These are phyloP conservation scores for Hymenoscyphus occultus DNA, from an alignment of 2,329 filamentous ascomycete species.

Conservation along the genomic window DNA sequence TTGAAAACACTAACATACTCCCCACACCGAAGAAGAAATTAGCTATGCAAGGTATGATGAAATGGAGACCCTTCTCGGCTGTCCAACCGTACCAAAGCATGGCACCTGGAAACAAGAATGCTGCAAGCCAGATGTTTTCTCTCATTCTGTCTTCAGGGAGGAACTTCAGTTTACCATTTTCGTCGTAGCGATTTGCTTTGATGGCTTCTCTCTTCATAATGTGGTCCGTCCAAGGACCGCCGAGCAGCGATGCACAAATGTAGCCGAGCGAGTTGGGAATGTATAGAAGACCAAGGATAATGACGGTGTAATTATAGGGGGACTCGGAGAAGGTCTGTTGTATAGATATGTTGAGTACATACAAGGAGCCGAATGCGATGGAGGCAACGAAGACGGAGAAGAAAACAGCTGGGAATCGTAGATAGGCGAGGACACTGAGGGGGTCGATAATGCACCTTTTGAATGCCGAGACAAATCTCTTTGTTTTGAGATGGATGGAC, in stretches of 20 bases:
- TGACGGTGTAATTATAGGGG: slow-evolving; percentile 66
- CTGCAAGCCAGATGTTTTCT: slow-evolving; percentile 77
- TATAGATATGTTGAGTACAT: slow-evolving; percentile 74
- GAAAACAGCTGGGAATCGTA: slow-evolving; percentile 71
- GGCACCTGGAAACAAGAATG: slow-evolving; percentile 65
- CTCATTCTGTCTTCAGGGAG: slow-evolving; percentile 78
- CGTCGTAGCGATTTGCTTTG: slow-evolving; percentile 67
- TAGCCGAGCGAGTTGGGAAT: slow-evolving; percentile 75
- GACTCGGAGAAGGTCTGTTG: slow-evolving; percentile 63
- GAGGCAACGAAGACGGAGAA: slow-evolving; percentile 72
- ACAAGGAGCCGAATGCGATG: slow-evolving; percentile 72
- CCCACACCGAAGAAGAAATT: slow-evolving; percentile 52
- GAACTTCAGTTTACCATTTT: slow-evolving; percentile 62
- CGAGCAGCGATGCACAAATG: slow-evolving; percentile 62
- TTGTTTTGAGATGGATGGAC: slow-evolving; percentile 57
- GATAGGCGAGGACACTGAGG: slow-evolving; percentile 64
- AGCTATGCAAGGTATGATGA: slow-evolving; percentile 10
- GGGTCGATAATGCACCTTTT: slow-evolving; percentile 69
- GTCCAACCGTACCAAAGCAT: slow-evolving; percentile 79
- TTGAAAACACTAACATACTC: slow-evolving; percentile 61
- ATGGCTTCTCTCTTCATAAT: slow-evolving; percentile 77
- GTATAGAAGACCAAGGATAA: slow-evolving; percentile 73
- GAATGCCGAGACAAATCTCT: slow-evolving; percentile 49
- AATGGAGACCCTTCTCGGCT: slow-evolving; percentile 52
- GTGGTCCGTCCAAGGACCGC: slow-evolving; percentile 73